phyloP scores from a whole-genome alignment of 1,139 yeast species.

The Protomyces inouyei region DNA sequence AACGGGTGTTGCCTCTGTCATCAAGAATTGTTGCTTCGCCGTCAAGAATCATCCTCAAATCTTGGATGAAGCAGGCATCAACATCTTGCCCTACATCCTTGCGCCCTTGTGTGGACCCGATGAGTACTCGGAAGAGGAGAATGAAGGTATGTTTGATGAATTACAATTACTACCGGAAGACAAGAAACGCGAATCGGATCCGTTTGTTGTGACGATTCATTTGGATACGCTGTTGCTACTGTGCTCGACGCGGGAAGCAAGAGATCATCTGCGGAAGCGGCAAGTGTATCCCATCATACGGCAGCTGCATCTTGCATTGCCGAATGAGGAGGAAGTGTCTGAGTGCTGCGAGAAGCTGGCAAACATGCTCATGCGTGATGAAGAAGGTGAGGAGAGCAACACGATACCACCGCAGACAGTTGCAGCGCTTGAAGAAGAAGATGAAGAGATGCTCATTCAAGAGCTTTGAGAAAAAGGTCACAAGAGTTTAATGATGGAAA shows the following conservation, averaged over 20 bases:
- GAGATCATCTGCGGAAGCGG: slow-evolving; percentile 71
- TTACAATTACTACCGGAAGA: slow-evolving; percentile 74
- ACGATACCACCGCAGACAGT: slow-evolving; percentile 19
- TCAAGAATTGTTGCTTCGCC: slow-evolving; percentile 84
- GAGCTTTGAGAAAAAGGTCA: slow-evolving; percentile 1
- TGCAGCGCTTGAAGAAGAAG: slow-evolving; percentile 22
- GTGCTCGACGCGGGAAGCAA: slow-evolving; percentile 64
- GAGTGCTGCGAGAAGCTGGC: slow-evolving; percentile 42
- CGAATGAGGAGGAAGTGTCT: slow-evolving; percentile 57
- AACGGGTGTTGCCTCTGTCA: slow-evolving; percentile 89
- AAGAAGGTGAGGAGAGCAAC: slow-evolving; percentile 28
- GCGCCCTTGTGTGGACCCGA: slow-evolving; percentile 83
- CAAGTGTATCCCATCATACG: slow-evolving; percentile 79
- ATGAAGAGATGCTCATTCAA: slow-evolving; percentile 18
- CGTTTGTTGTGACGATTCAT: slow-evolving; percentile 62
- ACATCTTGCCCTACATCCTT: slow-evolving; percentile 72
- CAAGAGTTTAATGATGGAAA: not conserved
- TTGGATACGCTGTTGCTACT: slow-evolving; percentile 49
- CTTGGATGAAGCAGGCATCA: slow-evolving; percentile 55
- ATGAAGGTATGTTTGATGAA: slow-evolving; percentile 83
- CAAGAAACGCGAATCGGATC: slow-evolving; percentile 68
- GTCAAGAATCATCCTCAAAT: slow-evolving; percentile 60
- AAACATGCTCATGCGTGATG: slow-evolving; percentile 34
- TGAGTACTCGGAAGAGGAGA: slow-evolving; percentile 65
- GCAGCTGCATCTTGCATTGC: slow-evolving; percentile 65